phyloP scores from a whole-genome alignment of 2,329 filamentous ascomycete species.

The Nothophaeocryptopus gaeumannii region DNA sequence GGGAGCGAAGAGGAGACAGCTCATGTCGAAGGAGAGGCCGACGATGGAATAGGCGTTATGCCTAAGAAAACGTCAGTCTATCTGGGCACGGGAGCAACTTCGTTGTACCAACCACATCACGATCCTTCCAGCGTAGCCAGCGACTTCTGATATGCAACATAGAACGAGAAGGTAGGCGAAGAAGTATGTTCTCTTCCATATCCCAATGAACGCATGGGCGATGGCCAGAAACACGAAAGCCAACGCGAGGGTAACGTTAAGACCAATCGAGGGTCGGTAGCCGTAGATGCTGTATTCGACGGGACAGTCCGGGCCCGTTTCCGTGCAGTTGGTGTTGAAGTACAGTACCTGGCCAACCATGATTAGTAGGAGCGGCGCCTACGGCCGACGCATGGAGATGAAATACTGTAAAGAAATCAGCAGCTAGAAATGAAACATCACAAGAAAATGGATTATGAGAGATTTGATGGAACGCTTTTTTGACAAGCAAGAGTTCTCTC shows the following conservation, averaged over 20 bases:
- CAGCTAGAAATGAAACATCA: too few species aligned
- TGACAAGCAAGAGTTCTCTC: too few species aligned
- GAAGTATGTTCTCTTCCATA: slow-evolving; percentile 9
- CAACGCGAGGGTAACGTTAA: slow-evolving; percentile 1
- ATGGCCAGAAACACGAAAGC: slow-evolving; percentile 1
- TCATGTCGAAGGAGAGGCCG: not conserved
- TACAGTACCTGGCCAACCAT: slow-evolving; percentile 5
- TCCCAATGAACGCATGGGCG: slow-evolving; percentile 1
- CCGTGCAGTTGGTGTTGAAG: slow-evolving; percentile 4
- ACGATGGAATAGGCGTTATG: slow-evolving; percentile 3
- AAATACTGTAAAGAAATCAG: too few species aligned
- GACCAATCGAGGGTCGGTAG: not conserved
- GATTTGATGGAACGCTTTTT: too few species aligned
- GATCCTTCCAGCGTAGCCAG: too few species aligned
- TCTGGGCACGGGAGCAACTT: too few species aligned
- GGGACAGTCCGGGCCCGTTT: slow-evolving; percentile 4
- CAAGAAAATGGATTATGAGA: too few species aligned
- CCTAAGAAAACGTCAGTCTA: not conserved
- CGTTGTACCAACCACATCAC: too few species aligned
- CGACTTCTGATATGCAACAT: slow-evolving; percentile 1
- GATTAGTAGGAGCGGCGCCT: not conserved
- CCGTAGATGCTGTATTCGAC: slow-evolving; percentile 4
- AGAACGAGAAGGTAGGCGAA: slow-evolving; percentile 2
- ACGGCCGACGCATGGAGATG: too few species aligned
- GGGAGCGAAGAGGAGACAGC: slow-evolving; percentile 6